phyloP scores from a whole-genome alignment of 345 rosid species.

The Bruguiera sexangula region DNA sequence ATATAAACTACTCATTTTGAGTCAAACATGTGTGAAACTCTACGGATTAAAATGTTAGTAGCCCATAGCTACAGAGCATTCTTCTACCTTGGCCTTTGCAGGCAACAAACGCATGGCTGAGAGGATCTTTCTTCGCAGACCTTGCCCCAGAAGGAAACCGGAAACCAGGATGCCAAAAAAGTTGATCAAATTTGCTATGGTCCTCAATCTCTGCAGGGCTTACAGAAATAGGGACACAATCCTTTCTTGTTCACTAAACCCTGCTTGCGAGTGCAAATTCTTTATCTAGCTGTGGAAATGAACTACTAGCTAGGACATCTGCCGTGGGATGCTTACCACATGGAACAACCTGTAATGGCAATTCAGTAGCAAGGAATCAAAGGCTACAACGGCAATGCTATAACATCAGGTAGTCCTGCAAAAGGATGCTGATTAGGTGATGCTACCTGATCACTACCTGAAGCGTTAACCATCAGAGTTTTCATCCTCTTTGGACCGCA shows the following conservation, averaged over 20 bases:
- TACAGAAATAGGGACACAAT: neutral
- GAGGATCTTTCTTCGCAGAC: neutral
- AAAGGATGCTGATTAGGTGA: neutral
- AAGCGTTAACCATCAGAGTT: conserved; percentile 13
- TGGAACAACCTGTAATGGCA: conserved; percentile 22
- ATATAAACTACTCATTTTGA: too few relatives aligned
- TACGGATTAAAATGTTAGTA: neutral
- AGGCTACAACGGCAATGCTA: neutral
- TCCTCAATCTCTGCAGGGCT: neutral
- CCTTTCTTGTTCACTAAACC: neutral
- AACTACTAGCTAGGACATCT: conserved; percentile 3
- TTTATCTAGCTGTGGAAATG: conserved; percentile 10
- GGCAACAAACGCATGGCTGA: neutral
- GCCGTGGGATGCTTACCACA: conserved; percentile 10
- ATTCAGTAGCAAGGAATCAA: neutral
- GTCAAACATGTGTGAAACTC: neutral
- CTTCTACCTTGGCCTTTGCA: neutral
- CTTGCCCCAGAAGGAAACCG: too few relatives aligned
- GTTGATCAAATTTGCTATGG: neutral
- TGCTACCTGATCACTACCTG: conserved; percentile 43
- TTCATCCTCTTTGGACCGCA: conserved; percentile 45
- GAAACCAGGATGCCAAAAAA: neutral
- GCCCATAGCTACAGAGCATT: neutral
- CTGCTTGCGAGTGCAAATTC: neutral
- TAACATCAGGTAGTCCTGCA: neutral